These are phyloP conservation scores for Prunus padus DNA, from an alignment of 306 rosid genomes.

Conservation along the genomic window DNA sequence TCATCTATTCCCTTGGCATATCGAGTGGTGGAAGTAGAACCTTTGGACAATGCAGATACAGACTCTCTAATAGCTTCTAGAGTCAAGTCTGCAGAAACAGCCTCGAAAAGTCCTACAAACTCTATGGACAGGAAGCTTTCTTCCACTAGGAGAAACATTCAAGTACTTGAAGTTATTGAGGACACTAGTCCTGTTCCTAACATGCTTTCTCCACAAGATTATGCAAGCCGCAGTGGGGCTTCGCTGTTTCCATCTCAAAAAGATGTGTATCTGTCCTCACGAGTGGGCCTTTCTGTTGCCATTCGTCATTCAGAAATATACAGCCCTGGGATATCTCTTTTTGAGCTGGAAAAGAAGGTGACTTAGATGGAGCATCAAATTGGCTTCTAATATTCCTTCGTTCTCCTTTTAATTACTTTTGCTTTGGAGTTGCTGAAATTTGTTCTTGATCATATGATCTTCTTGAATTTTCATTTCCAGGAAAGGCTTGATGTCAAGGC, in stretches of 20 bases:
- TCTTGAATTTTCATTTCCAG: slow-evolving; percentile 43
- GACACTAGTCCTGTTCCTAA: slow-evolving; percentile 79
- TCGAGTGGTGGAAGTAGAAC: slow-evolving; percentile 89
- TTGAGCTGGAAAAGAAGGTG: slow-evolving; percentile 96
- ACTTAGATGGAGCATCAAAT: slow-evolving; percentile 14
- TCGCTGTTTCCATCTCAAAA: slow-evolving; percentile 70
- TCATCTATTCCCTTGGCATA: slow-evolving; percentile 74
- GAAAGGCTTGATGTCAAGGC: slow-evolving; percentile 91
- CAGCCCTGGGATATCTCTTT: slow-evolving; percentile 83
- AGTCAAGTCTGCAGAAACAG: slow-evolving; percentile 71
- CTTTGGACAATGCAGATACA: slow-evolving; percentile 59
- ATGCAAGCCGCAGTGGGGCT: slow-evolving; percentile 61
- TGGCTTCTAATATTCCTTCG: not conserved
- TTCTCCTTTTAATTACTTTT: not conserved
- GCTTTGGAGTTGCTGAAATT: slow-evolving; percentile 19
- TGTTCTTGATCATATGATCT: slow-evolving; percentile 24
- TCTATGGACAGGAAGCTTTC: slow-evolving; percentile 73
- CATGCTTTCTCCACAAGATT: slow-evolving; percentile 96
- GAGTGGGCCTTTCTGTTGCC: slow-evolving; percentile 90
- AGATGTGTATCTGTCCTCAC: slow-evolving; percentile 65
- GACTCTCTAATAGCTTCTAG: slow-evolving; percentile 61
- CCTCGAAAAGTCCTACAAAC: slow-evolving; percentile 68
- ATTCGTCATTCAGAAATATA: slow-evolving; percentile 59
- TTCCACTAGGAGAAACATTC: slow-evolving; percentile 54
- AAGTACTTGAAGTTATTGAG: slow-evolving; percentile 86